Conservation (phyloP, 2,329 filamentous ascomycete genomes). For the Colletotrichum incanum region DNA sequence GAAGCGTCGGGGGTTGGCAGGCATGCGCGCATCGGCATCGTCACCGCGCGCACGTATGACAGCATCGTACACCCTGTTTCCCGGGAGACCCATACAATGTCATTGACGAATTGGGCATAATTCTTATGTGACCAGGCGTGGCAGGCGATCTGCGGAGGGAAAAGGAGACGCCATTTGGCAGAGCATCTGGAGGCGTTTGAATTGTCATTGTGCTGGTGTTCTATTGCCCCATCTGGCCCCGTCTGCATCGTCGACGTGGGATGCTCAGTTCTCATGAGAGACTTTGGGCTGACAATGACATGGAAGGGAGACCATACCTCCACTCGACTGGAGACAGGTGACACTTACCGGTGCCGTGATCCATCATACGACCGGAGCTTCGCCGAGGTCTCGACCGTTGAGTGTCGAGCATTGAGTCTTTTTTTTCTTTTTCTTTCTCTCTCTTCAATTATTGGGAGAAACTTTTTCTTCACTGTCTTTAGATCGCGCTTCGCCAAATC, state of each 20-base stretch:
- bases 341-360: slow-evolving; percentile 31
- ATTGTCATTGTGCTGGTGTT: neutral
- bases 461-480: slow-evolving; percentile 27
- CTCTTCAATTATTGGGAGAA: slow-evolving; percentile 13
- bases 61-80: slow-evolving; percentile 31
- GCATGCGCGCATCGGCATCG: slow-evolving; percentile 31
- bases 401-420: slow-evolving; percentile 12
- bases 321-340: slow-evolving; percentile 34
- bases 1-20: slow-evolving; percentile 21
- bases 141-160: neutral
- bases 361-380: slow-evolving; percentile 39
- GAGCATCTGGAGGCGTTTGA: neutral
- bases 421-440: neutral
- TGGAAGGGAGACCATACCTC: slow-evolving; percentile 9
- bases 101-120: slow-evolving; percentile 7
- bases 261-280: slow-evolving; percentile 16
- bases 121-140: slow-evolving; percentile 8
- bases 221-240: slow-evolving; percentile 5
- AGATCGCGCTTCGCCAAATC: slow-evolving; percentile 28
- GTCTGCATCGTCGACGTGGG: slow-evolving; percentile 15
- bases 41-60: slow-evolving; percentile 38
- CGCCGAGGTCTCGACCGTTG: slow-evolving; percentile 24
- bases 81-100: neutral
- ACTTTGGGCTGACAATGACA: slow-evolving; percentile 13
- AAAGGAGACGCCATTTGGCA: neutral